These are phyloP conservation scores for Nannizziopsis arthrosporioides DNA, from an alignment of 2,329 filamentous ascomycete genomes.

Conservation along the genomic window DNA sequence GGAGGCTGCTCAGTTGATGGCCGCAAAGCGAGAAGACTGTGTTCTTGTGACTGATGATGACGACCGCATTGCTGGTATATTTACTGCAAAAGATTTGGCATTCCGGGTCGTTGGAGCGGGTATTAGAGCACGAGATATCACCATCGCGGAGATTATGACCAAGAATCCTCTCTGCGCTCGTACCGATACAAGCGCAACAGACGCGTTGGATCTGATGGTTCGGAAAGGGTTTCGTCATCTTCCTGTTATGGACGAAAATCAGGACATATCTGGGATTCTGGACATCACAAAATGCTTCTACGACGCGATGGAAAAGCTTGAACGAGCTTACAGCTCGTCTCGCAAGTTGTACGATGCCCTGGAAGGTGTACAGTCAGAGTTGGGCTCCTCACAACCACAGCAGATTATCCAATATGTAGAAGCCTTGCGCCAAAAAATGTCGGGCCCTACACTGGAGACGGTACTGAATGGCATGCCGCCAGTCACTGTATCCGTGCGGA, in stretches of 20 bases:
- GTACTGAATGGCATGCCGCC: slow-evolving; percentile 86
- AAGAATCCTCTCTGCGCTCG: slow-evolving; percentile 96
- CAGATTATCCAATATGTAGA: slow-evolving; percentile 99
- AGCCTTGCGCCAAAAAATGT: slow-evolving; percentile 91
- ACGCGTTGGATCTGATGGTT: slow-evolving; percentile 95
- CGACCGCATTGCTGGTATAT: slow-evolving; percentile 95
- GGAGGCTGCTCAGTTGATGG: slow-evolving; percentile 96
- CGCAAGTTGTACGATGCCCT: slow-evolving; percentile 94
- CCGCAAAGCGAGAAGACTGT: slow-evolving; percentile 94
- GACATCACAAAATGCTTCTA: slow-evolving; percentile 99
- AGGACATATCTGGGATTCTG: slow-evolving; percentile 94
- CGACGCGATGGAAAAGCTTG: slow-evolving; percentile 98
- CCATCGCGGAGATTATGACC: slow-evolving; percentile 98
- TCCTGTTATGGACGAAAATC: slow-evolving; percentile 99
- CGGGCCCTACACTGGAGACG: slow-evolving; percentile 86
- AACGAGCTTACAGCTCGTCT: slow-evolving; percentile 95
- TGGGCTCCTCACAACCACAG: slow-evolving; percentile 89
- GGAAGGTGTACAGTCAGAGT: slow-evolving; percentile 92
- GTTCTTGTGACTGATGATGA: slow-evolving; percentile 96
- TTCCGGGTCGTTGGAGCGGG: slow-evolving; percentile 91
- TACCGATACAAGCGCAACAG: slow-evolving; percentile 94
- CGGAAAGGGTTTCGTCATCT: slow-evolving; percentile 94
- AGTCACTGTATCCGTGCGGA: slow-evolving; percentile 87
- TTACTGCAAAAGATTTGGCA: slow-evolving; percentile 95
- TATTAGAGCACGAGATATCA: slow-evolving; percentile 76